Conservation (phyloP, 169 alveolate genomes). For the Eimeria falciformis region DNA sequence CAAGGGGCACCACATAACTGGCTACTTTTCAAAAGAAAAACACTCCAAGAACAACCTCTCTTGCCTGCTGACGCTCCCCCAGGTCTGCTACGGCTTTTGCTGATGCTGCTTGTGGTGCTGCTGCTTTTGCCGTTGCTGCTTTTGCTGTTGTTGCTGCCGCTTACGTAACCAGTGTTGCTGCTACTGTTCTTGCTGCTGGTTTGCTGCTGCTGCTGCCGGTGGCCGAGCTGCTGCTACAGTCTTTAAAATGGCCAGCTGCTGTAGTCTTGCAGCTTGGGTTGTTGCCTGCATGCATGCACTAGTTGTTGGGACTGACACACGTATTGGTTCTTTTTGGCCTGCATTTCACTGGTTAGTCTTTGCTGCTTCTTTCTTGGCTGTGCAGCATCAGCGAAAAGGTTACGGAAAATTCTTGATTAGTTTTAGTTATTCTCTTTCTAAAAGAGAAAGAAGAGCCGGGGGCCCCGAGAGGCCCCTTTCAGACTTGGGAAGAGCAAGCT, state of each 20-base stretch:
- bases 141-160: constrained; percentile 26
- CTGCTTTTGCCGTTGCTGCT: neutral
- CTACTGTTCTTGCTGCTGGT: neutral
- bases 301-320: too few species aligned
- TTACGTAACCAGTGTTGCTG: neutral
- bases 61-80: constrained; percentile 93
- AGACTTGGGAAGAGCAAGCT: constrained; percentile 97
- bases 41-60: constrained; percentile 92
- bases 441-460: constrained; percentile 95
- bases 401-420: constrained; percentile 92
- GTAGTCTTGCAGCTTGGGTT: too few species aligned
- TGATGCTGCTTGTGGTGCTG: neutral
- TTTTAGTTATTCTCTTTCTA: constrained; percentile 94
- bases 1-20: constrained; percentile 93
- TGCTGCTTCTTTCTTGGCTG: neutral
- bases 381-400: constrained; percentile 93
- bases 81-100: constrained; percentile 77
- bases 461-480: constrained; percentile 98
- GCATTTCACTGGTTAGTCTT: too few species aligned
- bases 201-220: constrained; percentile 24
- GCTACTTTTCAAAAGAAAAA: constrained; percentile 94
- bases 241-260: too few species aligned
- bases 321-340: too few species aligned
- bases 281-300: too few species aligned
- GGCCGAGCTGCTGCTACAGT: neutral